Conservation (phyloP, 2,329 filamentous ascomycete genomes). For the Coniochaeta pulveracea region DNA sequence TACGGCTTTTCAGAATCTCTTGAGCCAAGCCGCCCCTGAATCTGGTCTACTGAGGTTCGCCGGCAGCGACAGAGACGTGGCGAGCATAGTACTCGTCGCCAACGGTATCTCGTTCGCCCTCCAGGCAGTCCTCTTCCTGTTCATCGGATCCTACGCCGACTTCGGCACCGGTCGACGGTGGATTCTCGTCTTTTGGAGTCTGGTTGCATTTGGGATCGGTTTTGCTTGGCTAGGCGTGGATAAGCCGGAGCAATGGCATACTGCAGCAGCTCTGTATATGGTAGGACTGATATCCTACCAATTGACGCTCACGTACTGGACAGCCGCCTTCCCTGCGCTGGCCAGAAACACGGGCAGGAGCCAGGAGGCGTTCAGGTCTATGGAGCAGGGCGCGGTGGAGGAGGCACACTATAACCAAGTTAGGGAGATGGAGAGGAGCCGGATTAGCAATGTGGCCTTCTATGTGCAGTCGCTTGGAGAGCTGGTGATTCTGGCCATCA, state of each 20-base stretch:
- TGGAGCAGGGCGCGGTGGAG: constrained; percentile 32
- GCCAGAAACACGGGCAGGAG: constrained; percentile 23
- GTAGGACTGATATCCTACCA: constrained; percentile 57
- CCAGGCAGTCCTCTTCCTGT: constrained; percentile 45
- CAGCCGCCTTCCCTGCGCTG: constrained; percentile 38
- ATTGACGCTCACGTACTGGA: constrained; percentile 58
- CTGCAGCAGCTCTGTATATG: constrained; percentile 51
- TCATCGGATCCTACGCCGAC: constrained; percentile 44
- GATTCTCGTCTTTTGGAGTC: constrained; percentile 48
- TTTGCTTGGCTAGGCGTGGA: constrained; percentile 60
- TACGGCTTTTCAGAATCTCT: constrained; percentile 52
- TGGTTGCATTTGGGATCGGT: constrained; percentile 50
- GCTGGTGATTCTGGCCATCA: constrained; percentile 49
- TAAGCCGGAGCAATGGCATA: constrained; percentile 44
- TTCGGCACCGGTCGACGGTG: constrained; percentile 55
- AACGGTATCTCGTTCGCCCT: constrained; percentile 60
- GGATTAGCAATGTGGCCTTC: constrained; percentile 52
- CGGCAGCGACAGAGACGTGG: constrained; percentile 45
- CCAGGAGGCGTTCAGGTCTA: constrained; percentile 19
- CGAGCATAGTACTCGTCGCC: constrained; percentile 52
- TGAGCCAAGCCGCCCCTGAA: constrained; percentile 48
- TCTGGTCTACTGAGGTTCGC: constrained; percentile 41
- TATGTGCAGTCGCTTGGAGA: constrained; percentile 52
- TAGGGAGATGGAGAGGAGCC: constrained; percentile 52
- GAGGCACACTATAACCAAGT: constrained; percentile 48